Evolutionary conservation across 2,329 filamentous ascomycete genomes (phyloP), one percentile per base, ranked within the genome.

Genomic region (Aspergillus brunneoviolaceus): DNA sequence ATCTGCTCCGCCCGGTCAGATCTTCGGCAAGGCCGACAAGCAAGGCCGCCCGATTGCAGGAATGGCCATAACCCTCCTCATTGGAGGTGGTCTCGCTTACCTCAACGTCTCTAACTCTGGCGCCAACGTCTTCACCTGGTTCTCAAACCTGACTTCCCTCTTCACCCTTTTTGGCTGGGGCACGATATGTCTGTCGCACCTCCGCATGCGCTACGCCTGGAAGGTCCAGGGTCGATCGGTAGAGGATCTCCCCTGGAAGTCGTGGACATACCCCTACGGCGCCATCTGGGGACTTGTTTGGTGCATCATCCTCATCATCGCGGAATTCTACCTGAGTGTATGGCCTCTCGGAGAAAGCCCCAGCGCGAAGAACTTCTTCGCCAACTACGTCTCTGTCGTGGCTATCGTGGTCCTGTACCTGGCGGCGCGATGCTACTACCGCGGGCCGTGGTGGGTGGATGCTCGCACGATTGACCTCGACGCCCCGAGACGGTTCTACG

Each of bases 31-130:
- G 21, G 74, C 73, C 5, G 75, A 79, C 61, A 71, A 64, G 45
- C 61, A 51, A 2, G 77, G 76, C 19, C 76, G 76, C 4, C 77
- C 77, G 0, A 72, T 84, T 35, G 76, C 76, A 49, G 81, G 82
- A 1, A 77, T 94, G 4, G 84, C 83, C 1, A 81, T 85, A 23
- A 80, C 92, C 27, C 80, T 94, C 12, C 89, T 91, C 10, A 77
- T 88, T 12, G 90, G 90, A 10, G 79, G 94, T 14, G 79, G 73
- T 0, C 73, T 80, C 4, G 68, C 71, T 35, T 80, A 79, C 60
- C 74, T 81, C 21, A 81, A 81, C 62, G 76, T 79, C 27, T 72
- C 58, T 65, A 69, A 79, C 60, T 76, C 70, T 27, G 77, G 79
- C 2, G 67, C 74, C 0, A 70, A 75, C 3, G 80, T 81, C 42